Evolutionary conservation across 371 early-diverging fungal genomes (phyloP).

Genomic region (Rhizopus sp.): DNA sequence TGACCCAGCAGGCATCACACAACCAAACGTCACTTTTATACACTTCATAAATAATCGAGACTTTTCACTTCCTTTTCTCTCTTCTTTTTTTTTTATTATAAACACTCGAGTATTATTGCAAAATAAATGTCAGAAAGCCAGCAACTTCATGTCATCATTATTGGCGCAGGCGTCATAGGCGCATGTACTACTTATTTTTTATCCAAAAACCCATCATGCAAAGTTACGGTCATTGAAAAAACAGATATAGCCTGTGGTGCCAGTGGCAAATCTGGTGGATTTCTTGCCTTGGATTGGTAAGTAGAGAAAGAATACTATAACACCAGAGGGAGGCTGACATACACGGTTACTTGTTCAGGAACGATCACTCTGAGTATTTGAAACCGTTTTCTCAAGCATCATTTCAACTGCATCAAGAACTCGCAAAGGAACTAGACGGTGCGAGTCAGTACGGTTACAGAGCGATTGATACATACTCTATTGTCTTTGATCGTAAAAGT

Average conservation of each 20-base stretch:
- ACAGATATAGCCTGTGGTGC: conserved; percentile 64
- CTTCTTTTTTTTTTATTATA: background rate
- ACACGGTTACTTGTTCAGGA: conserved; percentile 24
- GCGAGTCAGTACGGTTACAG: conserved; percentile 61
- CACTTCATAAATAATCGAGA: background rate
- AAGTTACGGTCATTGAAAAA: conserved; percentile 49
- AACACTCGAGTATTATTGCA: background rate
- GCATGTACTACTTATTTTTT: conserved; percentile 66
- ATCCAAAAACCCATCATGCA: conserved; percentile 29
- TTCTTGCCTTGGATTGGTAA: conserved; percentile 67
- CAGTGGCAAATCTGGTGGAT: conserved; percentile 76
- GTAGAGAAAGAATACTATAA: background rate
- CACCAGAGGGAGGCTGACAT: background rate
- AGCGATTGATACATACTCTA: conserved; percentile 52
- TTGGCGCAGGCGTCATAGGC: conserved; percentile 20
- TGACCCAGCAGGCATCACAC: background rate
- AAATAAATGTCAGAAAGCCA: conserved; percentile 1
- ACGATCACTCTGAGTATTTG: conserved; percentile 46
- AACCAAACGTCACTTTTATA: conserved; percentile 2
- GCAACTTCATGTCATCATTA: conserved; percentile 10
- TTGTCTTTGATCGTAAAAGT: conserved; percentile 31
- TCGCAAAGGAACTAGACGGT: conserved; percentile 60
- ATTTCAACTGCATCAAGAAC: conserved; percentile 61
- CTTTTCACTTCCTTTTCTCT: background rate
- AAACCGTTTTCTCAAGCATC: conserved; percentile 54